A percentile compares a stretch with the other conserved stretches of the same genome.
Evolutionary conservation across 768 basidiomycete species (phyloP).

Genomic region (Trametes cinnabarina): DNA sequence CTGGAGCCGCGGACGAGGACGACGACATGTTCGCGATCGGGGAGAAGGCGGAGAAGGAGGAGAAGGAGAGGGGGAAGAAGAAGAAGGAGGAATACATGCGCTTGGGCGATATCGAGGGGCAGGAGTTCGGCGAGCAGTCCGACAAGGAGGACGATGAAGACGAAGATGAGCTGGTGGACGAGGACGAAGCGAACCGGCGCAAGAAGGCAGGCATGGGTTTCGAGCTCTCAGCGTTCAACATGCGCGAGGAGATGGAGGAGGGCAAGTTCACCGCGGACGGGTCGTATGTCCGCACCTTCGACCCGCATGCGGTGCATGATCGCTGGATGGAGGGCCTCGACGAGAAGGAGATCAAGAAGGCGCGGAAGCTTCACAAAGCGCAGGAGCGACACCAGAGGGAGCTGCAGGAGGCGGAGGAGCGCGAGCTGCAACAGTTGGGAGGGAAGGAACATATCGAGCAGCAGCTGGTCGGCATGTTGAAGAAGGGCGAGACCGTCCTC

Average conservation of each 20-base stretch:
- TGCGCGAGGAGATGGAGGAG: conserved; percentile 98
- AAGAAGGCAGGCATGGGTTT: conserved; percentile 90
- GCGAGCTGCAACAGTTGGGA: conserved; percentile 66
- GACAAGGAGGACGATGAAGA: conserved; percentile 44
- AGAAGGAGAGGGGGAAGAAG: conserved; percentile 43
- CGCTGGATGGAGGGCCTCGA: conserved; percentile 92
- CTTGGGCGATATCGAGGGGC: conserved; percentile 94
- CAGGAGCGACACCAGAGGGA: conserved; percentile 72
- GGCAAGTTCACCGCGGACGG: conserved; percentile 97
- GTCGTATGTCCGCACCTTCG: conserved; percentile 78
- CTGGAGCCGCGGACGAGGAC: conserved; percentile 47
- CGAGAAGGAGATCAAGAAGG: conserved; percentile 82
- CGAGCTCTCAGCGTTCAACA: conserved; percentile 94
- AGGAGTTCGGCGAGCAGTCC: conserved; percentile 69
- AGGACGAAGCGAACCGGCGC: conserved; percentile 73
- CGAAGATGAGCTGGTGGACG: conserved; percentile 54
- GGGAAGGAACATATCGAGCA: conserved; percentile 62
- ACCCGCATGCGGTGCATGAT: conserved; percentile 91
- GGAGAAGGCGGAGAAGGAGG: conserved; percentile 43
- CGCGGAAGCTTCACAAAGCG: conserved; percentile 69
- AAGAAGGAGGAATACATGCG: conserved; percentile 75
- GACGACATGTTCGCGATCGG: conserved; percentile 80
- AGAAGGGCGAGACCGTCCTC: conserved; percentile 88
- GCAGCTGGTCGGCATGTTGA: conserved; percentile 70
- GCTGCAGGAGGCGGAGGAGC: conserved; percentile 69